phyloP scores from a whole-genome alignment of 805 yeast species.

The Schizosaccharomyces cryophilus region DNA sequence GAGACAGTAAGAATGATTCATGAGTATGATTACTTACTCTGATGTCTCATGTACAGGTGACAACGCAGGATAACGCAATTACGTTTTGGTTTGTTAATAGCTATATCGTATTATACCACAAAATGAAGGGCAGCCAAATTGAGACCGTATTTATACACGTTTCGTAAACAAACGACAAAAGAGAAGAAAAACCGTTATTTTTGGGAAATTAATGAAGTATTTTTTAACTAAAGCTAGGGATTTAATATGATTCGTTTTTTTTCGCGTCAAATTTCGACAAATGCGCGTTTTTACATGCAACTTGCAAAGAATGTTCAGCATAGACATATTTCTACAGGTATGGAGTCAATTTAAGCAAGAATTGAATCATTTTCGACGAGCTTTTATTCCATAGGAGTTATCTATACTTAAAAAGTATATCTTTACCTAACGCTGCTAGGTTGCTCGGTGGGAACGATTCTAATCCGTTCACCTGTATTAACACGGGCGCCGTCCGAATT shows the following conservation, averaged over 20 bases:
- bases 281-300: not conserved
- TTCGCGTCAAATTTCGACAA: not conserved
- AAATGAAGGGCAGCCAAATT: no score
- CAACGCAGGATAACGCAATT: no score
- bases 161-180: not conserved
- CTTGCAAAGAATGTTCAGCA: no score
- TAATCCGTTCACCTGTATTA: constrained; percentile 64
- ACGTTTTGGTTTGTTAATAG: no score
- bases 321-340: no score
- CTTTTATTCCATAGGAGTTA: no score
- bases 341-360: no score
- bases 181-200: not conserved
- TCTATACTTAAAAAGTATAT: not conserved
- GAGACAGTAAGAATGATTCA: no score
- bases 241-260: not conserved
- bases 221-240: not conserved
- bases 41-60: no score
- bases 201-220: not conserved
- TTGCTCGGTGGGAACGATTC: constrained; percentile 21
- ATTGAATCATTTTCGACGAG: no score
- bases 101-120: no score
- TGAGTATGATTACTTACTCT: no score
- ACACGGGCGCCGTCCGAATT: constrained; percentile 53
- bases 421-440: not conserved
- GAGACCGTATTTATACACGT: not conserved